Conservation (phyloP, 2,329 filamentous ascomycete species). For the Dactylellina drechsleri region DNA sequence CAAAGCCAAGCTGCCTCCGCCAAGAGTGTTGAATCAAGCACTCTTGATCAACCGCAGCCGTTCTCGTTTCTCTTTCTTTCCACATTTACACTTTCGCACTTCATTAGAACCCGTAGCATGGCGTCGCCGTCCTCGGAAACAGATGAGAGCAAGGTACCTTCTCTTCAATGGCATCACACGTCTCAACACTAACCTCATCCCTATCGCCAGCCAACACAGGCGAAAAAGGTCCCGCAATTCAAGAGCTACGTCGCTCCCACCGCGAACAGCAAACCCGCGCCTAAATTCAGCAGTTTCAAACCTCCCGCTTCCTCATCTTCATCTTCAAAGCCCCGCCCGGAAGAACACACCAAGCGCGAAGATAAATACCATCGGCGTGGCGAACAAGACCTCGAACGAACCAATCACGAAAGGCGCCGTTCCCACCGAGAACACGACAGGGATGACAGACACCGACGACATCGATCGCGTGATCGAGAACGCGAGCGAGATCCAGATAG, state of each 20-base stretch:
- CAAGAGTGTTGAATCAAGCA: too few species aligned
- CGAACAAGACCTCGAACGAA: conserved; percentile 24
- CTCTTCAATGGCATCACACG: not conserved
- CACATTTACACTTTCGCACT: not conserved
- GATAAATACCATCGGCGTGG: conserved; percentile 18
- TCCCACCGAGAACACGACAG: conserved; percentile 30
- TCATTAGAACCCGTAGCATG: conserved; percentile 6
- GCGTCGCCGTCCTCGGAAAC: conserved; percentile 28
- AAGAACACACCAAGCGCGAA: conserved; percentile 17
- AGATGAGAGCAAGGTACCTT: conserved; percentile 17
- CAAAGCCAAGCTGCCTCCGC: too few species aligned
- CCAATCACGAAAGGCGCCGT: conserved; percentile 31
- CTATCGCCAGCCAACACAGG: conserved; percentile 1
- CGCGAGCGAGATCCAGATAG: conserved; percentile 7
- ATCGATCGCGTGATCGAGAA: conserved; percentile 41
- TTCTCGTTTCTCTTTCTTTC: not conserved
- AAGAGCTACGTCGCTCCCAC: conserved; percentile 39
- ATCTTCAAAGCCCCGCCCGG: not conserved
- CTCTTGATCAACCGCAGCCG: not conserved
- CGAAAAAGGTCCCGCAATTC: conserved; percentile 43
- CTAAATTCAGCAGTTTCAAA: conserved; percentile 51
- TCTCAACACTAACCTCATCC: not conserved
- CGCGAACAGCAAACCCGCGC: conserved; percentile 8
- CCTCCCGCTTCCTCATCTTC: conserved; percentile 4
- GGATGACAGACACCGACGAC: conserved; percentile 27